A percentile compares a stretch with the other conserved stretches of the same genome.
These are phyloP conservation scores for Vaccinium corymbosum DNA, from an alignment of 148 eudicot species.

Conservation along the genomic window DNA sequence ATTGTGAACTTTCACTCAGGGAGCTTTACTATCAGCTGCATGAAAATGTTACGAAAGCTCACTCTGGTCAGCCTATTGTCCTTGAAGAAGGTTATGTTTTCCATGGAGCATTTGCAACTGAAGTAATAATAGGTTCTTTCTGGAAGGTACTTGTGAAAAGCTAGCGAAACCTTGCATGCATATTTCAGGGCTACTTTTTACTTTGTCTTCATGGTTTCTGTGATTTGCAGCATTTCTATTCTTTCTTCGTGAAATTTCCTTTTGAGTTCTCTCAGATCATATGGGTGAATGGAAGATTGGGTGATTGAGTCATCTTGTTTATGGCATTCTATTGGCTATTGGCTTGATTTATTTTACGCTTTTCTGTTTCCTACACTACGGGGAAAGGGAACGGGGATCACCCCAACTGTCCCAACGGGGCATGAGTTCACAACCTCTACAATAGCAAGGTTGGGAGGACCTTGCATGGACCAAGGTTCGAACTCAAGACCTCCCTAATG, in stretches of 20 bases:
- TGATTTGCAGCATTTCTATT: background rate
- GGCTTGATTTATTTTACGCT: background rate
- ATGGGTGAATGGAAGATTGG: background rate
- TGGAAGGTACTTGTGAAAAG: background rate
- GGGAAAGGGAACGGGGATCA: too few relatives aligned
- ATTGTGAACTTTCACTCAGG: background rate
- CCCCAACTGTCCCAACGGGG: too few relatives aligned
- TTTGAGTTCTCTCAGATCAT: background rate
- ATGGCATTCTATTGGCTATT: background rate
- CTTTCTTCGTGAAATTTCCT: background rate
- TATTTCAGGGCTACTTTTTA: background rate
- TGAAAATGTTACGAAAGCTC: background rate
- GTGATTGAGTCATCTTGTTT: background rate
- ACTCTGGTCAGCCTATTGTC: background rate
- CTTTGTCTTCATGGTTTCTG: background rate
- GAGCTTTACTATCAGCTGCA: background rate
- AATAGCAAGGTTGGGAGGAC: too few relatives aligned
- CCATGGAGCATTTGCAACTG: background rate
- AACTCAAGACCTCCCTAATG: too few relatives aligned
- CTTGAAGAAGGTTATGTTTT: background rate
- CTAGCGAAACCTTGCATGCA: background rate
- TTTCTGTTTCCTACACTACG: too few relatives aligned
- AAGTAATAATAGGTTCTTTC: background rate
- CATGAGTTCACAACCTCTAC: too few relatives aligned
- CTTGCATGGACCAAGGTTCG: too few relatives aligned